Percentiles rank a stretch among this genome's conserved stretches.
Evolutionary conservation across 1,139 yeast species (phyloP).

Genomic region (Taphrina deformans): DNA sequence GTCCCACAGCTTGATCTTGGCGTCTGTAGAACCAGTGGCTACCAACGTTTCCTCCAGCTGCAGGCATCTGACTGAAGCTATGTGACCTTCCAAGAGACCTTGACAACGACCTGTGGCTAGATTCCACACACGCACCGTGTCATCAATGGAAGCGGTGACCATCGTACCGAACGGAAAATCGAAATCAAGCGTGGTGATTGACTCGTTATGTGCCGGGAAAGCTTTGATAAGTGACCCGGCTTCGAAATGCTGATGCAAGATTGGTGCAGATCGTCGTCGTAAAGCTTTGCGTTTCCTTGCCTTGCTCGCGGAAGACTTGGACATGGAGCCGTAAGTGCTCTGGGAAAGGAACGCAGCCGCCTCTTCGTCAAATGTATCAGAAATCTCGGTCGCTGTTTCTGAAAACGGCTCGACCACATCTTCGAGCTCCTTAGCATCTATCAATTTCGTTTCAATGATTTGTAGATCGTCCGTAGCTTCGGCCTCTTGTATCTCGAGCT

Average conservation of each 20-base stretch:
- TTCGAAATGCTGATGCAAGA: slow-evolving; percentile 60
- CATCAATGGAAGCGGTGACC: slow-evolving; percentile 79
- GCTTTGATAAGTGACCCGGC: slow-evolving; percentile 55
- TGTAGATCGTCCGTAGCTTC: slow-evolving; percentile 50
- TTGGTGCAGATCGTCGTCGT: slow-evolving; percentile 57
- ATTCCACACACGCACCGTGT: slow-evolving; percentile 85
- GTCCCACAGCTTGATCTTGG: slow-evolving; percentile 63
- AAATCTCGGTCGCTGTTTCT: neutral
- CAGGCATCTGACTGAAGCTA: slow-evolving; percentile 58
- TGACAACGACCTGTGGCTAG: slow-evolving; percentile 52
- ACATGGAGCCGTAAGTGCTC: slow-evolving; percentile 21
- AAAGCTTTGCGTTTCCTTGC: slow-evolving; percentile 23
- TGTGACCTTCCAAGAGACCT: slow-evolving; percentile 49
- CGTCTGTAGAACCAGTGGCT: slow-evolving; percentile 65
- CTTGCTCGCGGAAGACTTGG: slow-evolving; percentile 18
- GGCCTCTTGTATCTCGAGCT: slow-evolving; percentile 60
- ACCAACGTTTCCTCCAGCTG: slow-evolving; percentile 57
- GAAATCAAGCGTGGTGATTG: slow-evolving; percentile 60
- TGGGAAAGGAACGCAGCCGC: slow-evolving; percentile 19
- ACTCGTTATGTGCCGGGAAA: slow-evolving; percentile 54
- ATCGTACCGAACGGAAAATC: slow-evolving; percentile 69
- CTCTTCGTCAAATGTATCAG: slow-evolving; percentile 23
- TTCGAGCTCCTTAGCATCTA: slow-evolving; percentile 17
- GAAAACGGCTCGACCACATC: slow-evolving; percentile 13
- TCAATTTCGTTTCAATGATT: slow-evolving; percentile 24